Evolutionary conservation across 345 rosid genomes (phyloP).

Genomic region (Corchorus olitorius): DNA sequence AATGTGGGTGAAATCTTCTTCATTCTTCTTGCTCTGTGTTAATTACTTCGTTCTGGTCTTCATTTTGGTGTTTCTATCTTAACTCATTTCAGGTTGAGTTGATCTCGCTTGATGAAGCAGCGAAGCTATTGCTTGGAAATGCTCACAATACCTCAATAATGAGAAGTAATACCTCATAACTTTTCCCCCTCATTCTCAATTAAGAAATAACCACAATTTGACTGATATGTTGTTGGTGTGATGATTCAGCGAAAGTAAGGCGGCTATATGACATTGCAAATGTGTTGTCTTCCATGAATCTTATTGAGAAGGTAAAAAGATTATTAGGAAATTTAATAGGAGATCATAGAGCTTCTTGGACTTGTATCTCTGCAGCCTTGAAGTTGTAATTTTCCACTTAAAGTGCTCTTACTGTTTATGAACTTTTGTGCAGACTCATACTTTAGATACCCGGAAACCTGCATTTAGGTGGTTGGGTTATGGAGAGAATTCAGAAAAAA

Average conservation of each 20-base stretch:
- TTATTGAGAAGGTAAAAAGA: constrained; percentile 78
- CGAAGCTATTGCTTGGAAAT: constrained; percentile 74
- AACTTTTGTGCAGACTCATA: constrained; percentile 64
- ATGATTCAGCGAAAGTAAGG: constrained; percentile 77
- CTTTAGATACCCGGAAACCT: constrained; percentile 71
- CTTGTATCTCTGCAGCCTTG: background rate
- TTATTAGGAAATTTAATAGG: background rate
- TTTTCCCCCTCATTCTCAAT: background rate
- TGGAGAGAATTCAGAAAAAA: constrained; percentile 44
- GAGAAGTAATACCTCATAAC: constrained; percentile 56
- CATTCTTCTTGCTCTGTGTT: background rate
- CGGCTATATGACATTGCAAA: constrained; percentile 88
- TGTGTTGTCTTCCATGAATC: constrained; percentile 81
- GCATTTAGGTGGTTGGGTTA: constrained; percentile 91
- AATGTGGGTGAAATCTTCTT: constrained; percentile 48
- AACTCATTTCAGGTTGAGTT: constrained; percentile 49
- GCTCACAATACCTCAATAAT: constrained; percentile 66
- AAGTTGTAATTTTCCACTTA: background rate
- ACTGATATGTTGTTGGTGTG: background rate
- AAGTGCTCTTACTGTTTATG: background rate
- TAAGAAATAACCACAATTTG: background rate
- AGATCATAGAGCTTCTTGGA: background rate
- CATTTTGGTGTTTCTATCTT: constrained; percentile 8
- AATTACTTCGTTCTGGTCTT: background rate
- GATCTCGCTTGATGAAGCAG: constrained; percentile 87